A percentile compares a stretch with the other conserved stretches of the same genome.
These are phyloP conservation scores for Centella asiatica DNA, from an alignment of 129 eudicot genomes.

Conservation along the genomic window DNA sequence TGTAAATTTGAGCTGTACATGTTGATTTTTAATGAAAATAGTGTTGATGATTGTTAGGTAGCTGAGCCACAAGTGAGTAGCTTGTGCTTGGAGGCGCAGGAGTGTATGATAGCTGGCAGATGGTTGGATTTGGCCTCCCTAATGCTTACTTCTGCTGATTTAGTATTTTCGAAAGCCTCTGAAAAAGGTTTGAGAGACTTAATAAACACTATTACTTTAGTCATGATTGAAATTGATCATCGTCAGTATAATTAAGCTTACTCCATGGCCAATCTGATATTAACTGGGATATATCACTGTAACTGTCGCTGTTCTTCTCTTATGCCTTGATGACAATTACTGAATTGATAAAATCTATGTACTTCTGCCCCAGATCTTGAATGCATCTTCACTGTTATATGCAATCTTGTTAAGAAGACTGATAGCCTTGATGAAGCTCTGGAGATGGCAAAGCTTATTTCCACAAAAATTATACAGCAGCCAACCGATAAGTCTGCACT, in stretches of 20 bases:
- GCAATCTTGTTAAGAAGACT: slow-evolving; percentile 79
- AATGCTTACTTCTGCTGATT: slow-evolving; percentile 75
- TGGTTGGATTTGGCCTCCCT: slow-evolving; percentile 86
- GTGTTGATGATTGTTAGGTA: slow-evolving; percentile 33
- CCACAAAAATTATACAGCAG: slow-evolving; percentile 57
- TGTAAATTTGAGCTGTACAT: background rate
- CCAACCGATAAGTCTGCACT: slow-evolving; percentile 75
- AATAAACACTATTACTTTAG: background rate
- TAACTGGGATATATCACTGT: no score
- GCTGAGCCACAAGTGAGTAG: slow-evolving; percentile 70
- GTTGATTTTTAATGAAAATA: background rate
- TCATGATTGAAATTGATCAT: background rate
- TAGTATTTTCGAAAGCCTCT: slow-evolving; percentile 62
- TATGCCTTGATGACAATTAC: no score
- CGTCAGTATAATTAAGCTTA: background rate
- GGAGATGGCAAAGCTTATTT: slow-evolving; percentile 74
- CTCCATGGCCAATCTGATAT: background rate
- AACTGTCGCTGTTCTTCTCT: no score
- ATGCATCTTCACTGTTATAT: slow-evolving; percentile 75
- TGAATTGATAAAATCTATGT: no score
- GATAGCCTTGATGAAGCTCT: slow-evolving; percentile 69
- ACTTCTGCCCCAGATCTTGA: slow-evolving; percentile 46
- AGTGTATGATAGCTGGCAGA: slow-evolving; percentile 51
- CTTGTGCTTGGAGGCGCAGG: slow-evolving; percentile 68
- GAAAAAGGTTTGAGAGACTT: slow-evolving; percentile 93